Conservation (phyloP, 2,329 filamentous ascomycete genomes). For the Parasarocladium wereldwijsianum region DNA sequence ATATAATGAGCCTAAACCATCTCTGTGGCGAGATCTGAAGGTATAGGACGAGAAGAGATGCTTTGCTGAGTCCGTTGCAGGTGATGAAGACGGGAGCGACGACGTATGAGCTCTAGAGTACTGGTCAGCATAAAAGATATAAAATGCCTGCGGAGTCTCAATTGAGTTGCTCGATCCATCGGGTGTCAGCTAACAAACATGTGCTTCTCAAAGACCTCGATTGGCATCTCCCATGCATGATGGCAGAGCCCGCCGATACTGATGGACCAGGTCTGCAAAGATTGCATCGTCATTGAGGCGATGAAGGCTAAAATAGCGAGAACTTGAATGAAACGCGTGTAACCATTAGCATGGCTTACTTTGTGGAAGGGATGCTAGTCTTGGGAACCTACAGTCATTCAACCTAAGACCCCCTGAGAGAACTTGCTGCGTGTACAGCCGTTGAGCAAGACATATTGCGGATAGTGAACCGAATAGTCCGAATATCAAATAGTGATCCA, state of each 20-base stretch:
- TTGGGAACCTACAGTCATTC: conserved; percentile 11
- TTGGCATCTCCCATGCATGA: conserved; percentile 14
- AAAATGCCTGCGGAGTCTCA: too few relatives aligned
- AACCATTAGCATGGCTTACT: too few relatives aligned
- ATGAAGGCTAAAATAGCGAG: conserved; percentile 2
- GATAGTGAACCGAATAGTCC: conserved; percentile 9
- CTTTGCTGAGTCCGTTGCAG: conserved; percentile 19
- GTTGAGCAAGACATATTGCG: conserved; percentile 7
- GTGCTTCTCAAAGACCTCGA: conserved; percentile 9
- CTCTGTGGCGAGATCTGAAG: conserved; percentile 17
- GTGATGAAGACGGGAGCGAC: conserved; percentile 16
- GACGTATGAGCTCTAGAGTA: conserved; percentile 14
- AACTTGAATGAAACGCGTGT: too few relatives aligned
- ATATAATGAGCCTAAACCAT: conserved; percentile 14
- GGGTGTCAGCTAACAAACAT: too few relatives aligned
- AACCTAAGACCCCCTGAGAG: conserved; percentile 9
- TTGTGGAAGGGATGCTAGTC: too few relatives aligned
- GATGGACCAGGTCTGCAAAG: conserved; percentile 12
- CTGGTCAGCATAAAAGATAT: too few relatives aligned
- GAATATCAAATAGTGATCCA: conserved; percentile 10
- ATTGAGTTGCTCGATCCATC: too few relatives aligned
- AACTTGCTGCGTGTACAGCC: conserved; percentile 10
- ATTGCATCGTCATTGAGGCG: conserved; percentile 11
- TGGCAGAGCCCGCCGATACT: conserved; percentile 12
- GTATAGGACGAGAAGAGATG: conserved; percentile 20